Base-by-base conservation (phyloP, 805 yeast genomes). In the Kodamaea lidongshanica region DNA sequence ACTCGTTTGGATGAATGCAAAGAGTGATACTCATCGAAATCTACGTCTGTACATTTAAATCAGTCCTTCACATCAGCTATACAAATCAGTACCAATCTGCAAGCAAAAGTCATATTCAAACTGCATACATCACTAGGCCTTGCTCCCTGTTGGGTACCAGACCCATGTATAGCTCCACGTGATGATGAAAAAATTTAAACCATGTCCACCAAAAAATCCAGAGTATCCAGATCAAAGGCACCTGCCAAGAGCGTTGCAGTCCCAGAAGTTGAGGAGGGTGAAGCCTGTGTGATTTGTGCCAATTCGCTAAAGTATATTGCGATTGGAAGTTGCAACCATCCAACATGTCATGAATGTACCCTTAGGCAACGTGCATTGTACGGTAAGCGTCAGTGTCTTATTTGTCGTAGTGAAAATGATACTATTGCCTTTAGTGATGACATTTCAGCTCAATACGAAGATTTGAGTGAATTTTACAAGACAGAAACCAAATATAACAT, bases 301-400 rank as follows among this genome's bases (percentile, higher is more conserved):
- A 80, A 83, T 26, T 61, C 61, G 17, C 65, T 86, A 16, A 41
- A 44, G n/a, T 71, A 67, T 42, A 75, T 77, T 3, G 85, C 94
- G 0, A 47, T 82, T 7, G 72, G 92, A 2, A 83, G 86, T 0
- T 92, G 99, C 56, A 77, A 79, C 45, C 97, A 92, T 51, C 70
- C 65, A 19, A 76, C 87, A 0, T 92, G 99, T 54, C 84, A 86
- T 48, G 58, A 53, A 25, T 92, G 99, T 61, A 65, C 85, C 0
- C 72, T 89, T 41, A 69, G 96, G 40, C 87, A 86, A 47, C 65
- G 96, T 25, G 88, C 87, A 0, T 58, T 89, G 10, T 87, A 81
- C 56, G 67, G 72, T 14, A 85, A 83, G 55, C 69, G 66, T 18
- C 62, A 71, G 12, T 92, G 99, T 64, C 65, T 88, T 28, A 78